phyloP scores from a whole-genome alignment of 192 early-diverging fungal genomes.

The Phlyctochytrium planicorne region DNA sequence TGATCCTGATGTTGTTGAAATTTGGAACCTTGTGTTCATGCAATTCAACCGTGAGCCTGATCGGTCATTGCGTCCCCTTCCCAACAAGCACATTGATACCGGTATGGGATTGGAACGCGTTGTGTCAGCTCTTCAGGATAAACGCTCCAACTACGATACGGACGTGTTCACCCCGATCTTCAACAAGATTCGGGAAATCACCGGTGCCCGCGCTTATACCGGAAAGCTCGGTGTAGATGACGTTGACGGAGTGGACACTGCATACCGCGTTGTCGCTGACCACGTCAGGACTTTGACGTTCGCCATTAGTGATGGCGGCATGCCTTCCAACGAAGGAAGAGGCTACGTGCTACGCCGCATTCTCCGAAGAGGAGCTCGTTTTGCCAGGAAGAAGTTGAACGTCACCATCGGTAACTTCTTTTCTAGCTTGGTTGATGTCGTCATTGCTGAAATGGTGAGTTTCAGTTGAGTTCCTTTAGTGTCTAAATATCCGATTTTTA shows the following conservation, averaged over 20 bases:
- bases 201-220: constrained; percentile 78
- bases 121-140: constrained; percentile 90
- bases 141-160: constrained; percentile 97
- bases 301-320: constrained; percentile 92
- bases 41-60: constrained; percentile 97
- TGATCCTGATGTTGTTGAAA: constrained; percentile 96
- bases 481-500: too few species aligned
- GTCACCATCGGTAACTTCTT: constrained; percentile 92
- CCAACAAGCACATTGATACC: constrained; percentile 97
- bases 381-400: constrained; percentile 89
- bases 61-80: constrained; percentile 80
- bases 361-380: constrained; percentile 89
- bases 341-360: constrained; percentile 98
- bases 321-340: constrained; percentile 97
- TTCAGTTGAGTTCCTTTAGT: not conserved
- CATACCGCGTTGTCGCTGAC: constrained; percentile 98
- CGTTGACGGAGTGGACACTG: constrained; percentile 93
- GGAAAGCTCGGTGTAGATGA: constrained; percentile 90
- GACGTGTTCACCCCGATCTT: constrained; percentile 88
- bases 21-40: constrained; percentile 99
- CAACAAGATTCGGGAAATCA: constrained; percentile 77
- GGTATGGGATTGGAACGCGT: constrained; percentile 96
- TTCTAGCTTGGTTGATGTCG: constrained; percentile 85
- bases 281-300: constrained; percentile 95
- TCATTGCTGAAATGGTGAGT: constrained; percentile 84